phyloP scores from a whole-genome alignment of 2,329 filamentous ascomycete species.

The Colletotrichum filicis region DNA sequence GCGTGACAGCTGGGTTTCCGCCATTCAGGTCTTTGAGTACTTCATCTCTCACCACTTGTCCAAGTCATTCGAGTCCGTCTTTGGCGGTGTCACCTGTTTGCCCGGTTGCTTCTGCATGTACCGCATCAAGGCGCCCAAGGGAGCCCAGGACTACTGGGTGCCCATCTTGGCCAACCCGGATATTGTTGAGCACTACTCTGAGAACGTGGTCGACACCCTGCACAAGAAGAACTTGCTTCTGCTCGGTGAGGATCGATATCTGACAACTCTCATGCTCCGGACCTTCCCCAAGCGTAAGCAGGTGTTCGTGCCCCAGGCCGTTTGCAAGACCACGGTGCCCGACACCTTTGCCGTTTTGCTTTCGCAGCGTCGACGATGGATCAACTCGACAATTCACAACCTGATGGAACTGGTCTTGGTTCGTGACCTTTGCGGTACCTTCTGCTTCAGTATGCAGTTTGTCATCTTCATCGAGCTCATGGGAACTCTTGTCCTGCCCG shows the following conservation, averaged over 20 bases:
- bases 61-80: constrained; percentile 98
- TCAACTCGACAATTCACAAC: constrained; percentile 99
- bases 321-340: constrained; percentile 98
- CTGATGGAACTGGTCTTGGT: constrained; percentile 97
- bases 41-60: constrained; percentile 98
- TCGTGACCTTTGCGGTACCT: constrained; percentile 95
- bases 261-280: constrained; percentile 97
- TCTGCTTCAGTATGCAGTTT: constrained; percentile 99
- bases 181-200: constrained; percentile 98
- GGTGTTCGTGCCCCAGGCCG: constrained; percentile 96
- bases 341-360: constrained; percentile 92
- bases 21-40: constrained; percentile 99
- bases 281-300: constrained; percentile 99
- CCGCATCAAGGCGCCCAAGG: constrained; percentile 98
- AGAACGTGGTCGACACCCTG: constrained; percentile 97
- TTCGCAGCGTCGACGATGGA: constrained; percentile 96
- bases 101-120: constrained; percentile 99
- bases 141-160: constrained; percentile 99
- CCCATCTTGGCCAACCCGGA: constrained; percentile 98
- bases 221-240: constrained; percentile 97
- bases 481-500: constrained; percentile 93
- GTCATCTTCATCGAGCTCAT: constrained; percentile 95
- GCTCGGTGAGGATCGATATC: constrained; percentile 92
- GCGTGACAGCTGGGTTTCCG: constrained; percentile 91
- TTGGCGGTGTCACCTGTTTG: constrained; percentile 98